Base-by-base conservation (phyloP, 192 early-diverging fungal genomes). In the Gorgonomyces haynaldii region DNA sequence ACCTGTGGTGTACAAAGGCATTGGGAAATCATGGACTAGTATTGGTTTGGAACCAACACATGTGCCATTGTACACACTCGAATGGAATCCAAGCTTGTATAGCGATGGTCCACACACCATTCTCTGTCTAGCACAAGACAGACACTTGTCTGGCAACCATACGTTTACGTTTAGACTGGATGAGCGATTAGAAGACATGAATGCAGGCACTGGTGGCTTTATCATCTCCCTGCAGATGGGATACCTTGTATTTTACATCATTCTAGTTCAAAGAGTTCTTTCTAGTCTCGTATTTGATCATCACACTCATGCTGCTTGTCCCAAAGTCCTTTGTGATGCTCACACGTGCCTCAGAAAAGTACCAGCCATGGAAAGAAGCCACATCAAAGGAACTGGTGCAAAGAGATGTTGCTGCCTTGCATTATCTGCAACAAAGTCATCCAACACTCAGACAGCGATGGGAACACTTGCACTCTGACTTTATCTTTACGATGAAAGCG, bases 81-180 rank as follows among this genome's bases (percentile, higher is more conserved):
- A 64, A 12, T 95, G 89, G 89, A 66, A 85, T 46, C 74, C 88
- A 15, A 49, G 56, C 3, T 20, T 45, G 15, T 95, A 73, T 52
- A 66, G 86, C 52, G 82, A 87, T 41, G 78, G 72, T 15, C 40
- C 53, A 23, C 61, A 74, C 3, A 87, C 91, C 50, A 30, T 47
- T 21, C 28, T 95, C n/a, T n/a, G n/a, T n/a, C n/a, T n/a, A n/a
- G n/a, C n/a, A n/a, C n/a, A n/a, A n/a, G n/a, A n/a, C n/a, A n/a
- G n/a, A n/a, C n/a, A n/a, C n/a, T n/a, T n/a, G n/a, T n/a, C n/a
- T n/a, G 78, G 76, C 0, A 59, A 51, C 16, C 58, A 65, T 13
- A 56, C 31, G 0, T 55, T 76, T 4, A 53, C 67, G n/a, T 92
- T 94, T 56, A 58, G 85, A 31, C 54, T 89, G 4, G 79, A 88